Conservation (phyloP, 1,139 yeast species). For the Magnusiomyces magnusii region DNA sequence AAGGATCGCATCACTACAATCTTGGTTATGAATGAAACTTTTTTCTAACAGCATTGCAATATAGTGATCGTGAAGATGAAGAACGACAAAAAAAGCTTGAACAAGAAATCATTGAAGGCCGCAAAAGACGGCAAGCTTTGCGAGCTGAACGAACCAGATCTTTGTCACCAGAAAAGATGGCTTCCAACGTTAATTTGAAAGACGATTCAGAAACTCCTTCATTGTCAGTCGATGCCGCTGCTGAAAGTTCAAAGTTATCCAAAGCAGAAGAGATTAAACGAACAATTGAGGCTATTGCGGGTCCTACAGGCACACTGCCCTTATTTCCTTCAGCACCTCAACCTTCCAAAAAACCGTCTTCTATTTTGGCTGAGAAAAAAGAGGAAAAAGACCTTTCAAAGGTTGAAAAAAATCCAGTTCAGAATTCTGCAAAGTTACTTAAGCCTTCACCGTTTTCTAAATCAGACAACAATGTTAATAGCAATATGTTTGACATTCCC, state of each 20-base stretch:
- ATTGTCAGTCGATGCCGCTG: constrained; percentile 9
- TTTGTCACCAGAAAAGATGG: constrained; percentile 22
- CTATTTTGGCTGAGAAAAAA: neutral
- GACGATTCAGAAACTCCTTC: constrained; percentile 2
- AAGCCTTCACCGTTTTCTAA: constrained; percentile 2
- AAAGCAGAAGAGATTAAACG: constrained; percentile 21
- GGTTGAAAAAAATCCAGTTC: neutral
- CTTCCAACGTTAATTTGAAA: constrained; percentile 1
- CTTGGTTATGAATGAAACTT: neutral
- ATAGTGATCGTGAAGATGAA: constrained; percentile 33
- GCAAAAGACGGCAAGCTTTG: constrained; percentile 28
- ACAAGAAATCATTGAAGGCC: constrained; percentile 31
- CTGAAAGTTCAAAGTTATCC: constrained; percentile 1
- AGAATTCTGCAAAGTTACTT: neutral
- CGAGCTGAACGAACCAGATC: constrained; percentile 28
- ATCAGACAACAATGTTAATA: neutral
- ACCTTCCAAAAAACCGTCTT: constrained; percentile 7
- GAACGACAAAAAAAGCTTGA: constrained; percentile 32
- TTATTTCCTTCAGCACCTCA: constrained; percentile 10
- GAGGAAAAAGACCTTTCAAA: neutral
- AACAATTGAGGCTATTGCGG: constrained; percentile 22
- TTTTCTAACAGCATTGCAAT: neutral
- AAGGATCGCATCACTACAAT: too few relatives aligned
- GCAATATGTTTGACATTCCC: neutral
- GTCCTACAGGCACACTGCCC: constrained; percentile 18